Percentiles rank a stretch among this genome's conserved stretches.
phyloP scores from a whole-genome alignment of 306 rosid species.

The Malus fusca region DNA sequence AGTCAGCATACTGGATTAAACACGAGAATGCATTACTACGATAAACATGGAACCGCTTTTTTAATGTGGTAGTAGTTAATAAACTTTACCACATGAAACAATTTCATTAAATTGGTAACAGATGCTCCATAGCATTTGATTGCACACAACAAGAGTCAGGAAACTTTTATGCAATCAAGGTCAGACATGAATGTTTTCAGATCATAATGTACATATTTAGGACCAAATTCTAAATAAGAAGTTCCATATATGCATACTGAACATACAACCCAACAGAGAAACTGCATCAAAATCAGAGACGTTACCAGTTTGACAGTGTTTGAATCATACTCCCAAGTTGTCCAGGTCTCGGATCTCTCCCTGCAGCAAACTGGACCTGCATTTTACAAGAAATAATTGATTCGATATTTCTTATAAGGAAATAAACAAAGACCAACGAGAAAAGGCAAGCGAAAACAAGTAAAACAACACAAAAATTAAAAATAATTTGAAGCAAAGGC shows the following conservation, averaged over 20 bases:
- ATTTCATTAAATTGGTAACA: neutral
- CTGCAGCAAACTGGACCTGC: constrained; percentile 98
- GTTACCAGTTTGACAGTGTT: constrained; percentile 84
- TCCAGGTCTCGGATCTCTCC: constrained; percentile 92
- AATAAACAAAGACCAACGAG: neutral
- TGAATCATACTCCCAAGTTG: constrained; percentile 90
- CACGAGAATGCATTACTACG: neutral
- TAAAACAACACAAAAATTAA: neutral
- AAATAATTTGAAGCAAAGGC: neutral
- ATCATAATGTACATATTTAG: neutral
- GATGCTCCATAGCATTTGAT: neutral
- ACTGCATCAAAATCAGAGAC: constrained; percentile 6
- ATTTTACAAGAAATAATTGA: constrained; percentile 20
- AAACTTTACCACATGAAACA: neutral
- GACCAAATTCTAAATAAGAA: neutral
- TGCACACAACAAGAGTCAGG: neutral
- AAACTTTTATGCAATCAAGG: neutral
- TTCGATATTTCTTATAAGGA: neutral
- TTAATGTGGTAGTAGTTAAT: neutral
- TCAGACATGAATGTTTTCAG: neutral
- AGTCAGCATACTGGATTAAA: neutral
- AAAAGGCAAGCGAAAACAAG: neutral
- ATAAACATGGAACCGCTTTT: neutral
- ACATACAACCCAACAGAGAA: neutral
- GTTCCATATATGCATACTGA: neutral